Percentiles rank a stretch among this genome's conserved stretches.
Conservation (phyloP, 2,329 filamentous ascomycete species). For the Chalara sp. region DNA sequence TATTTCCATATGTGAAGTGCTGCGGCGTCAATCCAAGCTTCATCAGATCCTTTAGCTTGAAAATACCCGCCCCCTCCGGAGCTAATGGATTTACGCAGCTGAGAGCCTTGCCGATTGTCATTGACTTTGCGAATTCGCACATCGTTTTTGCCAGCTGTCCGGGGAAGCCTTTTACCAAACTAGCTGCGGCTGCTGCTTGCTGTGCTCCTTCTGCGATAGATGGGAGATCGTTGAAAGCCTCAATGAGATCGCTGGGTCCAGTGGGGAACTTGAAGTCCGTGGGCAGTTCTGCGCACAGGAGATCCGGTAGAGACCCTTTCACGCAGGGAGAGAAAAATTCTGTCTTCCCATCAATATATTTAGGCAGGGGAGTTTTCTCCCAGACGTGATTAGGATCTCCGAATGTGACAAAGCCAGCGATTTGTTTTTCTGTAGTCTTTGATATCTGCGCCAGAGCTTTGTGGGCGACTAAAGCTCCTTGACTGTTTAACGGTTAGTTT, state of each 20-base stretch:
- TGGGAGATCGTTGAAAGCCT: background rate
- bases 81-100: no score
- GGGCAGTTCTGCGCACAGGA: background rate
- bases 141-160: background rate
- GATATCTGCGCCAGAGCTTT: background rate
- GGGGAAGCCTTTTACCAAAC: background rate
- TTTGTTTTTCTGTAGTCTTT: background rate
- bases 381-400: background rate
- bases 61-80: no score
- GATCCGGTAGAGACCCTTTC: background rate
- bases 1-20: slow-evolving; percentile 2
- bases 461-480: background rate
- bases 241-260: background rate
- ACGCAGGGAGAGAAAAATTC: background rate
- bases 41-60: background rate
- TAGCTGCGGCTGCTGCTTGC: background rate
- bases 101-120: background rate
- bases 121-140: background rate
- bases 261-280: background rate
- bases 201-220: background rate
- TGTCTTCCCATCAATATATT: background rate
- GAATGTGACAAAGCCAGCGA: background rate
- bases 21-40: background rate
- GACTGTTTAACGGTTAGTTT: background rate
- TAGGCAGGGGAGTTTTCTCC: background rate